These are phyloP conservation scores for Ceratobasidium sp. DNA, from an alignment of 1,284 basidiomycete genomes.

Conservation along the genomic window DNA sequence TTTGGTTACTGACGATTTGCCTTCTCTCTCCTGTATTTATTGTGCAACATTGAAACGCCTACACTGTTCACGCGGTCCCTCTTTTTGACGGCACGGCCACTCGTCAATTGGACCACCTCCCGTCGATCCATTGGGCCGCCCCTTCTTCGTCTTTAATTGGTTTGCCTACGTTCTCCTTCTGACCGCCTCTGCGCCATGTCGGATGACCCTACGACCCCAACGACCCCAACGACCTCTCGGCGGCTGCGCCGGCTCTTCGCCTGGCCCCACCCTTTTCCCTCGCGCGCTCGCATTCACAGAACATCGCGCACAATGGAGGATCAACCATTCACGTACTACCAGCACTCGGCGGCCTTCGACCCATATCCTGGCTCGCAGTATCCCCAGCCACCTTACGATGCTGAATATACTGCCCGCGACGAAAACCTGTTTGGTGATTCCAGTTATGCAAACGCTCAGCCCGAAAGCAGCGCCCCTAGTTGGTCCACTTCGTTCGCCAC, in stretches of 20 bases:
- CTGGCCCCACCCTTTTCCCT: constrained; percentile 15
- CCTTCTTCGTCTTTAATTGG: not conserved
- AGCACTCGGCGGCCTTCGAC: not conserved
- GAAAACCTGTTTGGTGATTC: constrained; percentile 14
- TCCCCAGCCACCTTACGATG: not conserved
- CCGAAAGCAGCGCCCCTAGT: not conserved
- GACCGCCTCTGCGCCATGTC: constrained; percentile 4
- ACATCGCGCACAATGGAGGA: constrained; percentile 16
- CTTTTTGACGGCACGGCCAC: constrained; percentile 3
- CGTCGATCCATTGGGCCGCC: not conserved
- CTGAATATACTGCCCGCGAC: not conserved
- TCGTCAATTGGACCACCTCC: not conserved
- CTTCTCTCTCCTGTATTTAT: constrained; percentile 6
- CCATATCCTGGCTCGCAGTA: constrained; percentile 14
- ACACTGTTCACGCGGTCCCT: not conserved
- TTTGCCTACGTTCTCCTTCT: not conserved
- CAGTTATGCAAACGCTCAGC: not conserved
- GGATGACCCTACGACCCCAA: too few relatives aligned
- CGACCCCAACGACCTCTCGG: constrained; percentile 16
- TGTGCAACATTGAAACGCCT: not conserved
- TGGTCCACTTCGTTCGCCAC: constrained; percentile 8
- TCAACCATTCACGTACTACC: constrained; percentile 23
- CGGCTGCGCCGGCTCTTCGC: not conserved
- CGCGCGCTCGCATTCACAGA: constrained; percentile 9
- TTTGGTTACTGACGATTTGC: constrained; percentile 24